Conservation (phyloP, 2,329 filamentous ascomycete species). For the Didymella lethalis region DNA sequence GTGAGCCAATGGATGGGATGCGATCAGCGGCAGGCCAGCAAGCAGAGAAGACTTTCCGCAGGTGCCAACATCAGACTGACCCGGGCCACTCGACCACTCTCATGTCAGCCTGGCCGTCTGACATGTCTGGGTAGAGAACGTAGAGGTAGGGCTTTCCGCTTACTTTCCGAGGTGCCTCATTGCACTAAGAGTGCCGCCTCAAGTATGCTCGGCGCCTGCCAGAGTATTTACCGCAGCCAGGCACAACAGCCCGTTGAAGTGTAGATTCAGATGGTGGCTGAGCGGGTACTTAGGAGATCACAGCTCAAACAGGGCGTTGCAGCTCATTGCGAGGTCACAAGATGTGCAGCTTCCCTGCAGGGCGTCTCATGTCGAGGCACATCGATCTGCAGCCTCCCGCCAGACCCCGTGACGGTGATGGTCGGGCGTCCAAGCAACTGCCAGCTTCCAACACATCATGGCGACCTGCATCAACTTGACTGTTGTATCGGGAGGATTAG, state of each 20-base stretch:
- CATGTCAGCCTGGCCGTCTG: slow-evolving; percentile 44
- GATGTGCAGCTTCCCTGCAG: slow-evolving; percentile 42
- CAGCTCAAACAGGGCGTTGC: slow-evolving; percentile 33
- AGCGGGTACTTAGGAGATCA: slow-evolving; percentile 38
- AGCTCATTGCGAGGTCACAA: slow-evolving; percentile 42
- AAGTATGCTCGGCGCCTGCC: slow-evolving; percentile 36
- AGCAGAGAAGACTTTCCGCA: slow-evolving; percentile 38
- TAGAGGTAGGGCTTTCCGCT: slow-evolving; percentile 35
- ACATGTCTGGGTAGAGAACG: slow-evolving; percentile 38
- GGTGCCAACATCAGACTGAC: slow-evolving; percentile 39
- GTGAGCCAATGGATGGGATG: slow-evolving; percentile 29
- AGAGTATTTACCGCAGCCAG: slow-evolving; percentile 37
- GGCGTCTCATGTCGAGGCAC: slow-evolving; percentile 41
- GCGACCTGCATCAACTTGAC: slow-evolving; percentile 47
- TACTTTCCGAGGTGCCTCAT: slow-evolving; percentile 38
- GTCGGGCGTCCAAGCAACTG: slow-evolving; percentile 39
- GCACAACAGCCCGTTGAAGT: slow-evolving; percentile 49
- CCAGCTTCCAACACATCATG: slow-evolving; percentile 40
- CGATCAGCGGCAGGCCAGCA: slow-evolving; percentile 23
- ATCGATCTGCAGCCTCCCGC: slow-evolving; percentile 50
- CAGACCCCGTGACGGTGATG: slow-evolving; percentile 42
- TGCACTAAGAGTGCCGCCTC: slow-evolving; percentile 29
- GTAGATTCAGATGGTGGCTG: slow-evolving; percentile 49
- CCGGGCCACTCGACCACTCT: slow-evolving; percentile 29
- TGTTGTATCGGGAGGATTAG: slow-evolving; percentile 41